Evolutionary conservation across 495 filamentous ascomycete genomes (phyloP), one percentile per base, ranked within the genome.

Genomic region (Aspergillus mulundensis): DNA sequence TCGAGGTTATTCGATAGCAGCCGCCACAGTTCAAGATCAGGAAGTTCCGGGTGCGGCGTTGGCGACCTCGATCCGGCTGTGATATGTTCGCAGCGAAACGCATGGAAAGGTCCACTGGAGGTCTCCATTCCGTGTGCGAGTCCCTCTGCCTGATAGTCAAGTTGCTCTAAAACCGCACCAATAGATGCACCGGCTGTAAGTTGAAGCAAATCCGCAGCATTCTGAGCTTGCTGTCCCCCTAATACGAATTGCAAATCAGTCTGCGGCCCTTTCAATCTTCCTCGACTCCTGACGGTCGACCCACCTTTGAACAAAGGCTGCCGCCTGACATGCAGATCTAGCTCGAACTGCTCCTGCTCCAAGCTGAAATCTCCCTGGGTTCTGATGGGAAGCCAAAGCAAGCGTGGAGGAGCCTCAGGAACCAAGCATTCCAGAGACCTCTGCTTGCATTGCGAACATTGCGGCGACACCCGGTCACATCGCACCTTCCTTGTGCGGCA

Each of bases 401-500:
- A 4, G 20, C 53, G 53, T 11, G 43, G 43, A 48, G 42, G 42
- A n/a, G 42, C 52, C 14, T 45, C 52, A 4, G 52, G 52, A 24
- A 44, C 8, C 10, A 54, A 2, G 12, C 52, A 54, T 25, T 54
- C 40, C 41, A 54, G 10, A 20, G 30, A 43, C 42, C 40, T 18
- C 7, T 38, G 24, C 18, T 25, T 54, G 41, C 52, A 54, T 16
- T 54, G 40, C 16, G 42, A 46, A 16, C 52, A 54, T 54, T 46
- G 52, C 12, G 52, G 52, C 7, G 38, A 20, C n/a, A 18, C 28
- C 7, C 52, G 52, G 23, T 54, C 52, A 20, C 52, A 54, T 19
- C 52, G 52, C 24, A 54, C 52, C 42, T 54, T 54, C 40, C 52
- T 44, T 45, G 52, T 16, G 1, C 52, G 52, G 45, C 52, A 54